A percentile compares a stretch with the other conserved stretches of the same genome.
Evolutionary conservation across 805 yeast species (phyloP).

Genomic region (Zygosaccharomyces kombuchaensis): DNA sequence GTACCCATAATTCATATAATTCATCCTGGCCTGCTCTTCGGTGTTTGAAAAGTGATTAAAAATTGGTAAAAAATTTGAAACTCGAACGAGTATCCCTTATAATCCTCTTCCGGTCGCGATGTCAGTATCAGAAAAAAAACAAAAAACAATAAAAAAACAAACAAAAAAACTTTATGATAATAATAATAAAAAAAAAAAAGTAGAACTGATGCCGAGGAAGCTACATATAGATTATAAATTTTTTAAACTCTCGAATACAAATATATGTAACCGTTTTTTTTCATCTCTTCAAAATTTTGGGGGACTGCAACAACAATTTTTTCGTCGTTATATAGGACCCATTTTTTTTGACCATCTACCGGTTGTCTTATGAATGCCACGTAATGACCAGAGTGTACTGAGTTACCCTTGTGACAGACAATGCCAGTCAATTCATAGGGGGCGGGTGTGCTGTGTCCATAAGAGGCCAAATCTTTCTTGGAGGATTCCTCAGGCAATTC

Average conservation of each 20-base stretch:
- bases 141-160: neutral
- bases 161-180: neutral
- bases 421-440: constrained; percentile 50
- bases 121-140: constrained; percentile 5
- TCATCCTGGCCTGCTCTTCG: constrained; percentile 9
- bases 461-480: neutral
- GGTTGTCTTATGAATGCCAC: constrained; percentile 63
- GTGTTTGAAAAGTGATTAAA: neutral
- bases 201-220: neutral
- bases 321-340: constrained; percentile 88
- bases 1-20: constrained; percentile 14
- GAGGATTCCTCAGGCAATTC: constrained; percentile 35
- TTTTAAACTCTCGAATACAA: constrained; percentile 21
- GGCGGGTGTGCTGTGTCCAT: constrained; percentile 16
- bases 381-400: constrained; percentile 90
- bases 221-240: neutral
- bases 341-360: constrained; percentile 39
- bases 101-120: constrained; percentile 1
- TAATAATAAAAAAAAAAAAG: neutral
- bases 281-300: constrained; percentile 42
- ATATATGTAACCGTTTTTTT: constrained; percentile 47
- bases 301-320: constrained; percentile 63
- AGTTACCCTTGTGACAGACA: constrained; percentile 83
- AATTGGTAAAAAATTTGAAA: constrained; percentile 1
- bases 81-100: constrained; percentile 4